phyloP scores from a whole-genome alignment of 1,284 basidiomycete genomes.

The Papiliotrema nemorosa region DNA sequence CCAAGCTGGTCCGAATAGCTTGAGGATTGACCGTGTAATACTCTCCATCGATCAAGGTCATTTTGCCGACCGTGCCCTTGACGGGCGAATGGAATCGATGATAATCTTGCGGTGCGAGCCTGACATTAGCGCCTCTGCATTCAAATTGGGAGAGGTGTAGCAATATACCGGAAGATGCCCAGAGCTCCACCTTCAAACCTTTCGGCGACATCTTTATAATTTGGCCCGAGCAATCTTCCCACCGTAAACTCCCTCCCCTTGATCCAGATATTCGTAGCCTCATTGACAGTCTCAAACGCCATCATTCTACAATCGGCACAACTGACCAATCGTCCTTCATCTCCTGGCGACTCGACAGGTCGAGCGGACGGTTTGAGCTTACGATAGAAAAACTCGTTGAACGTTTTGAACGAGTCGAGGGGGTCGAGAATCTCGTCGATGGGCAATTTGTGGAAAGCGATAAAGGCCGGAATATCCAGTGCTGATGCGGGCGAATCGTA shows the following conservation, averaged over 20 bases:
- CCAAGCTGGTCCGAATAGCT: constrained; percentile 54
- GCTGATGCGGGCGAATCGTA: constrained; percentile 83
- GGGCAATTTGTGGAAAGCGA: constrained; percentile 84
- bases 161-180: constrained; percentile 63
- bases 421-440: constrained; percentile 79
- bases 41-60: constrained; percentile 76
- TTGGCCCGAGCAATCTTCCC: constrained; percentile 70
- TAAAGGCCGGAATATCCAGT: constrained; percentile 78
- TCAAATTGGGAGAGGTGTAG: neutral
- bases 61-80: constrained; percentile 73
- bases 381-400: constrained; percentile 84
- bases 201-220: constrained; percentile 64
- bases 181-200: constrained; percentile 69
- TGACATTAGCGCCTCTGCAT: constrained; percentile 4
- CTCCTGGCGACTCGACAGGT: constrained; percentile 67
- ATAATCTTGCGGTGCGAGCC: constrained; percentile 90
- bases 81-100: constrained; percentile 95
- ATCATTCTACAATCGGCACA: constrained; percentile 93
- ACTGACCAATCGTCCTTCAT: constrained; percentile 74
- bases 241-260: constrained; percentile 93
- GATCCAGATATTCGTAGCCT: constrained; percentile 91
- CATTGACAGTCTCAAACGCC: constrained; percentile 78
- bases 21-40: constrained; percentile 84
- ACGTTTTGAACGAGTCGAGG: constrained; percentile 78
- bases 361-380: constrained; percentile 81